Percentiles rank a stretch among this genome's conserved stretches.
These are phyloP conservation scores for Colletotrichum lindemuthianum DNA, from an alignment of 2,329 filamentous ascomycete genomes.

Conservation along the genomic window DNA sequence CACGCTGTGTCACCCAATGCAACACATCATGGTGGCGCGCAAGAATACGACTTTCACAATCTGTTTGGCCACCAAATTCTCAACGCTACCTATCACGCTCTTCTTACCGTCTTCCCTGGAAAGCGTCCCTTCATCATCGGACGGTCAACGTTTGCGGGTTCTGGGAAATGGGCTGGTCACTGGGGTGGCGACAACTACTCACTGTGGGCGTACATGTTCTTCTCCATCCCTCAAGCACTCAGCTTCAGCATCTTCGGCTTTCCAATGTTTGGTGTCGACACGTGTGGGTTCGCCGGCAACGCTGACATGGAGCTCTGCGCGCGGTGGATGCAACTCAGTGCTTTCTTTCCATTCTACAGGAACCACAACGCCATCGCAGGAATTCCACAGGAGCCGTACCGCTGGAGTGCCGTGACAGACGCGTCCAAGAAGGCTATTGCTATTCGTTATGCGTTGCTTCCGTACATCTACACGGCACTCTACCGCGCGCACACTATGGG, in stretches of 20 bases:
- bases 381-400: constrained; percentile 75
- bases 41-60: constrained; percentile 88
- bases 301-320: constrained; percentile 75
- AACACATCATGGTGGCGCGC: constrained; percentile 76
- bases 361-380: constrained; percentile 76
- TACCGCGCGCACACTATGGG: constrained; percentile 72
- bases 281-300: constrained; percentile 77
- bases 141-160: constrained; percentile 82
- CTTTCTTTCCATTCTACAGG: constrained; percentile 82
- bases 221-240: constrained; percentile 81
- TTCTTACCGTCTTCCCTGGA: constrained; percentile 69
- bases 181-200: constrained; percentile 84
- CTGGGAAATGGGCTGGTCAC: constrained; percentile 80
- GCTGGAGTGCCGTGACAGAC: constrained; percentile 72
- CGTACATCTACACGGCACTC: constrained; percentile 82
- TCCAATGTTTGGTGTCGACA: constrained; percentile 79
- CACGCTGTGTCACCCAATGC: constrained; percentile 82
- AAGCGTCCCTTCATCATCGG: constrained; percentile 88
- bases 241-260: constrained; percentile 78
- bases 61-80: constrained; percentile 80
- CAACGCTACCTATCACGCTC: constrained; percentile 79
- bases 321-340: constrained; percentile 77
- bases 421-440: constrained; percentile 74
- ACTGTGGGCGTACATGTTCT: constrained; percentile 78
- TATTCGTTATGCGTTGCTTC: constrained; percentile 76